Conservation (phyloP, 805 yeast genomes). For the Suhomyces sp. region DNA sequence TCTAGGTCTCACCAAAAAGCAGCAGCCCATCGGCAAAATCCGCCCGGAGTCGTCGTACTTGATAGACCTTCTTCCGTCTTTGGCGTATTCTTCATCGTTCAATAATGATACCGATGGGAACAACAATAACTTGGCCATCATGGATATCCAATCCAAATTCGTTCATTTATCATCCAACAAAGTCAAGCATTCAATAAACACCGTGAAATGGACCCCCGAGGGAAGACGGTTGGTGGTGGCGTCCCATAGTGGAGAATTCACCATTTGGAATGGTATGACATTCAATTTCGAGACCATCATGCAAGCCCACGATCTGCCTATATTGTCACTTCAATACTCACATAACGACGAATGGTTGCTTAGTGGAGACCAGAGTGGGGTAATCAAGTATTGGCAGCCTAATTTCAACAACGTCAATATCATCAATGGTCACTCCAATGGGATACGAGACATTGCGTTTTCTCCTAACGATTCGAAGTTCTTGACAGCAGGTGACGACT, state of each 20-base stretch:
- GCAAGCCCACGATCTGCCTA: slow-evolving; percentile 97
- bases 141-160: slow-evolving; percentile 75
- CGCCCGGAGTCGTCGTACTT: slow-evolving; percentile 71
- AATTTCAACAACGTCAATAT: slow-evolving; percentile 95
- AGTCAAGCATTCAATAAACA: slow-evolving; percentile 85
- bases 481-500: slow-evolving; percentile 93
- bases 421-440: slow-evolving; percentile 69
- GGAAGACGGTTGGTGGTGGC: slow-evolving; percentile 90
- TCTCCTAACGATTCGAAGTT: slow-evolving; percentile 89
- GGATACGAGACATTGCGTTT: slow-evolving; percentile 82
- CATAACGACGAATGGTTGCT: slow-evolving; percentile 93
- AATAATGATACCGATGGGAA: slow-evolving; percentile 25
- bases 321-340: slow-evolving; percentile 74
- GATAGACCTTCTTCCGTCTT: slow-evolving; percentile 64
- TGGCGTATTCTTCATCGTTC: slow-evolving; percentile 47
- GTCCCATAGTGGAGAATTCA: slow-evolving; percentile 90
- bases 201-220: slow-evolving; percentile 95
- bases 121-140: slow-evolving; percentile 41
- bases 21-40: slow-evolving; percentile 47
- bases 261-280: slow-evolving; percentile 94
- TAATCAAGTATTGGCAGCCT: slow-evolving; percentile 95
- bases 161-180: slow-evolving; percentile 90
- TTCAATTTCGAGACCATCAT: slow-evolving; percentile 95
- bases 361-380: slow-evolving; percentile 91
- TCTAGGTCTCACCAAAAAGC: slow-evolving; percentile 35